Conservation (phyloP, 352 stramenopile species). For the Pythium pectinolyticum region DNA sequence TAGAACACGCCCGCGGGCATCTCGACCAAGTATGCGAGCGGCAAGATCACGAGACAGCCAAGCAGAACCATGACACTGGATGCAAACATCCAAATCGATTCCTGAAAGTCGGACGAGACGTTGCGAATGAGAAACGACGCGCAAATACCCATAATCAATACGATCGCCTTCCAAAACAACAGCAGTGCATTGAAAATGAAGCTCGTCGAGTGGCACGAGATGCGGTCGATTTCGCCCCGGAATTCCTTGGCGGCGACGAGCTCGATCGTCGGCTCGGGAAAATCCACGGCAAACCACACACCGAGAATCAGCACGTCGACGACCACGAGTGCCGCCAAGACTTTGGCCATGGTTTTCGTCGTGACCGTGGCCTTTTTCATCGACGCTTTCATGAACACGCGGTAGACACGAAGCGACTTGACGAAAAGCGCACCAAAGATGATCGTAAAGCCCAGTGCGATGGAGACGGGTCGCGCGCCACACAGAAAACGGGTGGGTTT, state of each 20-base stretch:
- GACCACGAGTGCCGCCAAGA: constrained; percentile 18
- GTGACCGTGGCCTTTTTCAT: constrained; percentile 32
- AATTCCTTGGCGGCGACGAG: constrained; percentile 11
- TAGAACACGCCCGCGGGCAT: constrained; percentile 20
- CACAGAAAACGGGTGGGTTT: constrained; percentile 24
- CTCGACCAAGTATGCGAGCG: constrained; percentile 33
- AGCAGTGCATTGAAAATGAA: constrained; percentile 35
- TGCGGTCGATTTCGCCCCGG: constrained; percentile 16
- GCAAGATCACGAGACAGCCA: constrained; percentile 25
- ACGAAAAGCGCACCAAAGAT: constrained; percentile 36
- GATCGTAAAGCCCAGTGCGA: constrained; percentile 30
- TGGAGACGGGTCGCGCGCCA: constrained; percentile 25
- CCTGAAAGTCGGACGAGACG: constrained; percentile 47
- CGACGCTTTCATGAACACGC: constrained; percentile 33
- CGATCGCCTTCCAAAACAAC: constrained; percentile 43
- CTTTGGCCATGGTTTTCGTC: constrained; percentile 21
- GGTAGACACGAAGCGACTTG: constrained; percentile 44
- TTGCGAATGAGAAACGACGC: constrained; percentile 30
- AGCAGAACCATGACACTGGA: constrained; percentile 27
- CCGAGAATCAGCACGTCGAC: constrained; percentile 33
- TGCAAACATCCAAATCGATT: constrained; percentile 42
- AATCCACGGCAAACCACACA: constrained; percentile 30
- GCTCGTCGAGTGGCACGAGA: constrained; percentile 29
- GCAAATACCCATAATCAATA: constrained; percentile 34
- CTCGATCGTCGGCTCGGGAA: constrained; percentile 21